phyloP scores from a whole-genome alignment of 345 rosid species.

The Eucalyptus leucophloia region DNA sequence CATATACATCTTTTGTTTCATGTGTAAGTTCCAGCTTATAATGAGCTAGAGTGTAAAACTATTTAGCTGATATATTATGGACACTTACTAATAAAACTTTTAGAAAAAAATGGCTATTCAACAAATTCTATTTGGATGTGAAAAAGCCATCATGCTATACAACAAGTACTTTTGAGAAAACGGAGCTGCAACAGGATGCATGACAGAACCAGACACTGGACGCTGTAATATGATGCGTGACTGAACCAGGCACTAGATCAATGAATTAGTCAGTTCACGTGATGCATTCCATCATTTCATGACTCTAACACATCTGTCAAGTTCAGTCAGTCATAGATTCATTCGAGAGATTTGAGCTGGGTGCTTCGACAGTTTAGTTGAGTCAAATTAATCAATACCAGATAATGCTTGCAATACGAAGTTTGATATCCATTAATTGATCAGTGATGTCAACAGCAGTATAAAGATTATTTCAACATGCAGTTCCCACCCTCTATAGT shows the following conservation, averaged over 20 bases:
- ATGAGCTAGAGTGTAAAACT: neutral
- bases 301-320: neutral
- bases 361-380: neutral
- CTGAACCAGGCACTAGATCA: neutral
- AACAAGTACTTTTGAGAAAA: neutral
- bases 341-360: neutral
- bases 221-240: neutral
- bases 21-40: neutral
- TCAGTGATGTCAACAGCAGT: neutral
- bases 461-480: neutral
- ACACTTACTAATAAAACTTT: neutral
- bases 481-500: neutral
- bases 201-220: neutral
- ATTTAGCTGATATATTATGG: neutral
- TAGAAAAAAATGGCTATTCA: neutral
- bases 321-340: neutral
- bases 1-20: neutral
- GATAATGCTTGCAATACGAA: neutral
- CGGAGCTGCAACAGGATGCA: neutral
- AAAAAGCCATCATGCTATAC: neutral
- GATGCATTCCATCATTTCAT: neutral
- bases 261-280: neutral
- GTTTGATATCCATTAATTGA: neutral
- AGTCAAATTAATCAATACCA: neutral
- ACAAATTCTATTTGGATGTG: neutral